These are phyloP conservation scores for Jacaranda copaia DNA, from an alignment of 257 asterid genomes.

Conservation along the genomic window DNA sequence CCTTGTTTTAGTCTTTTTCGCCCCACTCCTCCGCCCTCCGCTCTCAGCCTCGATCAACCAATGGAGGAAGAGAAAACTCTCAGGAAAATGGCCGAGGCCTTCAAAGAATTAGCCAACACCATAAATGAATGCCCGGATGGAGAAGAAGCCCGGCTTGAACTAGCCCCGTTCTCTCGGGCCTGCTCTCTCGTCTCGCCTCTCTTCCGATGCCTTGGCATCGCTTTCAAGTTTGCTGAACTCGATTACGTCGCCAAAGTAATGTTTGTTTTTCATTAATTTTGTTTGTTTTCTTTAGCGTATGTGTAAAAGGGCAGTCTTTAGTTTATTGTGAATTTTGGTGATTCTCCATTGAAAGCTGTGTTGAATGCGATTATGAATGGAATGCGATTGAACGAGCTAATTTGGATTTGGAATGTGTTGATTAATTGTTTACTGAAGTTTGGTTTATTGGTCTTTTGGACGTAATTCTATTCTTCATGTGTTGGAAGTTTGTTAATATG, in stretches of 20 bases:
- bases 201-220: conserved; percentile 93
- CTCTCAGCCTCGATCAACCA: conserved; percentile 34
- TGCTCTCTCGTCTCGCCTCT: conserved; percentile 91
- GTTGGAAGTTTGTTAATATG: conserved; percentile 21
- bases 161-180: conserved; percentile 73
- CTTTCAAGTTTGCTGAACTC: conserved; percentile 91
- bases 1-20: conserved; percentile 18
- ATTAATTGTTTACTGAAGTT: not conserved
- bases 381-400: not conserved
- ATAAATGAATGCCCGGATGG: conserved; percentile 50
- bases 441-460: not conserved
- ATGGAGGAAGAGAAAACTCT: conserved; percentile 70
- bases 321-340: conserved; percentile 19
- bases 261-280: not conserved
- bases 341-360: not conserved
- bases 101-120: conserved; percentile 59
- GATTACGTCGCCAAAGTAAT: conserved; percentile 88
- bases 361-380: not conserved
- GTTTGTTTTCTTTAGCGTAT: not conserved
- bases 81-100: conserved; percentile 77
- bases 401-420: not conserved
- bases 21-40: not conserved
- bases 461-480: conserved; percentile 1
- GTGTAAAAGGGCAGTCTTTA: not conserved
- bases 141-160: conserved; percentile 63